Evolutionary conservation across 495 filamentous ascomycete genomes (phyloP).

Genomic region (Podospora pseudocomata): DNA sequence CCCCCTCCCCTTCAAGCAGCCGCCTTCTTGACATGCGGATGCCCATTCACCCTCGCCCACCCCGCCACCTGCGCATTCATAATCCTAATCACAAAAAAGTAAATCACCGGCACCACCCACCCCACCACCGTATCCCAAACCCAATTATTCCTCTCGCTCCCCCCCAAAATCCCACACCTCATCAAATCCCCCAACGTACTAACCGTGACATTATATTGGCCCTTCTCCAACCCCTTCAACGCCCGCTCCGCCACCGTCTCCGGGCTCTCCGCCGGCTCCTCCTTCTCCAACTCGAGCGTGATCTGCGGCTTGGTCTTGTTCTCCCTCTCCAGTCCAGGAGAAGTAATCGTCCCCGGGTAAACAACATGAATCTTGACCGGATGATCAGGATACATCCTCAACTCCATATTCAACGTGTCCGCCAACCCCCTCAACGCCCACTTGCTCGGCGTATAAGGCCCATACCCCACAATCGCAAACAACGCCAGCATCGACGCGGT

Average conservation of each 20-base stretch:
- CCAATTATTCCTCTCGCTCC: conserved; percentile 55
- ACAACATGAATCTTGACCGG: conserved; percentile 75
- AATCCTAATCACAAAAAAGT: conserved; percentile 57
- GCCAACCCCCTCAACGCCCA: conserved; percentile 77
- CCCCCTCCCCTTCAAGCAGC: conserved; percentile 16
- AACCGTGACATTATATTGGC: conserved; percentile 72
- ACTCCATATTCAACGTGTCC: conserved; percentile 78
- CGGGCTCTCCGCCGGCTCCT: conserved; percentile 72
- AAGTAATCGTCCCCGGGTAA: conserved; percentile 78
- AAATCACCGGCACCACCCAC: conserved; percentile 54
- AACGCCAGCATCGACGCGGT: conserved; percentile 77
- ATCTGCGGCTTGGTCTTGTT: conserved; percentile 76
- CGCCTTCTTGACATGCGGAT: conserved; percentile 38
- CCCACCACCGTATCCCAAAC: conserved; percentile 58
- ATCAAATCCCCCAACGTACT: conserved; percentile 65
- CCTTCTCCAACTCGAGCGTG: conserved; percentile 76
- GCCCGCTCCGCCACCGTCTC: conserved; percentile 68
- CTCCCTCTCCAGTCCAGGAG: conserved; percentile 73
- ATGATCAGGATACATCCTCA: conserved; percentile 70
- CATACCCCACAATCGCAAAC: conserved; percentile 76
- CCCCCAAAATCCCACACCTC: conserved; percentile 57
- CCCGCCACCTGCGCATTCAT: conserved; percentile 58
- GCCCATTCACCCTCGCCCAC: conserved; percentile 57
- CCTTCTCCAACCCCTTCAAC: conserved; percentile 73
- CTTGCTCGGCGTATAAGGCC: conserved; percentile 80